Evolutionary conservation across 2,329 filamentous ascomycete species (phyloP), one percentile per base, ranked within the genome.

Genomic region (Claviceps sp.): DNA sequence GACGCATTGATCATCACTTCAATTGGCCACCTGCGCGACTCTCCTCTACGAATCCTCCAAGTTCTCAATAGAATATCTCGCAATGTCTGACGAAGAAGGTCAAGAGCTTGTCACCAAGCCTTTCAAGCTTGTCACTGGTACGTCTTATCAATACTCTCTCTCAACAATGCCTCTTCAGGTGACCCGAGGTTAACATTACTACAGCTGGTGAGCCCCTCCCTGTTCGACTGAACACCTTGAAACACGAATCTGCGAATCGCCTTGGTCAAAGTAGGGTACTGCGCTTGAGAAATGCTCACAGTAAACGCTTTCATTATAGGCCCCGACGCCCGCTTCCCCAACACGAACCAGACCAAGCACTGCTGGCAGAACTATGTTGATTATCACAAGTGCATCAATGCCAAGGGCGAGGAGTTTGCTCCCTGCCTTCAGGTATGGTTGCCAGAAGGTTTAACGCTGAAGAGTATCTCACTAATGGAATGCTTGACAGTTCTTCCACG

Each of bases 361-460:
- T 98, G 93, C 88, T 98, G 93, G 93, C 94, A 98, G 74, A 98
- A 98, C 82, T 98, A 98, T 76, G 93, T 98, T 77, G 93, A 98
- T 75, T 97, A 98, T 81, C 88, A 98, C 84, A 98, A 98, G 82
- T 98, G 93, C 79, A 89, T 96, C 73, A 78, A 85, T 69, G 91
- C 90, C 75, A 97, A 97, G 82, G 91, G 91, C 73, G 91, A 97
- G 79, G 90, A 96, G 69, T 97, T 97, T 72, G 85, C 87, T 64
- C 91, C 91, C 60, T 97, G 91, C 86, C 85, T 84, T 67, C 90
- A 96, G 85, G 90, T 95, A 83, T 59, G 70, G 36, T 29, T 23
- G 1, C 8, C 13, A 20, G 17, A 13, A 14, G 3, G 11, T 38
- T 16, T 11, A 2, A 47, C 4, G n/a, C 17, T n/a, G 17, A 23